Evolutionary conservation across 176 grass and related monocot species (phyloP).

Genomic region (Rhipidocladum racemiflorum): DNA sequence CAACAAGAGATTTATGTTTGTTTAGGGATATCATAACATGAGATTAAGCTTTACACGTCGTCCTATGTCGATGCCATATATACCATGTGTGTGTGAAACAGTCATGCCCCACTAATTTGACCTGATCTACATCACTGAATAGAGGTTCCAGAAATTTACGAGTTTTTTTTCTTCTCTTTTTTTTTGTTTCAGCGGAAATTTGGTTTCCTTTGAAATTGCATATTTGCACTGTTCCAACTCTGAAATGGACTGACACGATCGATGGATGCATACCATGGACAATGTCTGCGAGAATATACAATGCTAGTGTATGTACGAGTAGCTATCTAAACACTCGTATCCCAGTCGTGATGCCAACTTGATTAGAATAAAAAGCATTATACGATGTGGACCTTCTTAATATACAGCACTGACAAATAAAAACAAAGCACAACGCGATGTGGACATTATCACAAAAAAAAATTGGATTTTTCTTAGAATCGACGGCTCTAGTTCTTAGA

Average conservation of each 20-base stretch:
- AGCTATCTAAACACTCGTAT: neutral
- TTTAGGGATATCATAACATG: neutral
- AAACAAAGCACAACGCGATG: neutral
- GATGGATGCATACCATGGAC: neutral
- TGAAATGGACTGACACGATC: neutral
- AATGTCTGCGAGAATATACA: neutral
- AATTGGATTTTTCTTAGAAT: neutral
- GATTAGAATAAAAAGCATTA: neutral
- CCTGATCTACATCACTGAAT: neutral
- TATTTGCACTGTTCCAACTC: neutral
- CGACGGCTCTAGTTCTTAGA: neutral
- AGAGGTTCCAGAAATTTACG: neutral
- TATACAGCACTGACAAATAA: neutral
- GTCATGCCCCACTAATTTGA: neutral
- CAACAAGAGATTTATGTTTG: neutral
- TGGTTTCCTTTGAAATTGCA: neutral
- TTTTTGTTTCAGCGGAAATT: no score
- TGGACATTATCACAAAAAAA: neutral
- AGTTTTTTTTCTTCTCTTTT: no score
- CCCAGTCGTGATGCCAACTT: neutral
- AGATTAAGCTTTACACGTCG: neutral
- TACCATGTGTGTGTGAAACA: neutral
- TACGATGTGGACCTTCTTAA: neutral
- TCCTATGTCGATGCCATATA: neutral
- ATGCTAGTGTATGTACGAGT: neutral